Evolutionary conservation across 768 basidiomycete species (phyloP), one percentile per base, ranked within the genome.

Genomic region (Trametes gibbosa): DNA sequence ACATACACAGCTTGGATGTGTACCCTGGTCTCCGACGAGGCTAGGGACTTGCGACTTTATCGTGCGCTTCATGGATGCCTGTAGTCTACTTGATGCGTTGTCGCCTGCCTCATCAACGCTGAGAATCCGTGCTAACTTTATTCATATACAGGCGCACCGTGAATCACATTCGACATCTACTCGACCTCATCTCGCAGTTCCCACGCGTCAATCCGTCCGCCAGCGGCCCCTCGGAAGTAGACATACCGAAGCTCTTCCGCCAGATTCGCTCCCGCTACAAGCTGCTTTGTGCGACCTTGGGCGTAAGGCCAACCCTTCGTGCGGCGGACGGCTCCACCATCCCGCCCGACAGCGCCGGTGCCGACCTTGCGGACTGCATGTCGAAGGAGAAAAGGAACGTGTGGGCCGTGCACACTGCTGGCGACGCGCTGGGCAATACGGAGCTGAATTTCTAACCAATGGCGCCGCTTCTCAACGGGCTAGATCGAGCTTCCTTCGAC

Each of bases 191-290:
- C 40, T 73, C 78, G 1, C 80, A 82, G 54, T 97, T 97, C 70
- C 95, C 95, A 1, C 81, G 75, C 23, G 73, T 77, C 51, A 97
- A 98, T 71, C 90, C 91, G 29, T 82, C 84, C 48, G 70, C 77
- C 0, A 62, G 39, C 34, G 52, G 47, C 8, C 39, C 55, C 50
- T 67, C 75, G 1, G 84, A 86, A 23, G 48, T 87, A 16, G 94
- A 97, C 71, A 82, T 96, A 45, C 73, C 85, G 9, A 84, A 83
- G 55, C 81, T 95, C 25, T 84, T 96, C 63, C 82, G 86, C 25
- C 85, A 91, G 62, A 95, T 98, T 59, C 83, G 92, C 41, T 91
- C 94, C 1, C 82, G 90, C 62, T 97, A 98, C 73, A 89, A 87
- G 67, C 81, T 85, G 0, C 83, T 95, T 39, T 99, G 95, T 65